A percentile compares a stretch with the other conserved stretches of the same genome.
Conservation (phyloP, 495 filamentous ascomycete species). For the Penicilliopsis zonata region DNA sequence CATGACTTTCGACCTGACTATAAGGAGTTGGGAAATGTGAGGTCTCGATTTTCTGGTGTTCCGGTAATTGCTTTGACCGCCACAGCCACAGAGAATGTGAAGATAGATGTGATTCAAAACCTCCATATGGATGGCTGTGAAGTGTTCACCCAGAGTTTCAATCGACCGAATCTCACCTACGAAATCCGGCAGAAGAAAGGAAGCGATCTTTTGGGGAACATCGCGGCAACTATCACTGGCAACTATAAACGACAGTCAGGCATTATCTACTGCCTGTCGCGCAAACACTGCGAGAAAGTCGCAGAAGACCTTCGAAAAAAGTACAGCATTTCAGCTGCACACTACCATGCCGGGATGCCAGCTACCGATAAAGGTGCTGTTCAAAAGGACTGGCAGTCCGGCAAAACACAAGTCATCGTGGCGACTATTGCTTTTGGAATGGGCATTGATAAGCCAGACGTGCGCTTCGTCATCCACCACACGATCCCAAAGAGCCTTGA, state of each 20-base stretch:
- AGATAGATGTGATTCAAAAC: constrained; percentile 78
- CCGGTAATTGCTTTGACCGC: constrained; percentile 92
- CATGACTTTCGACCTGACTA: constrained; percentile 98
- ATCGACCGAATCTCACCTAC: constrained; percentile 83
- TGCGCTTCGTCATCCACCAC: constrained; percentile 91
- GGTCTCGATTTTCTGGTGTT: constrained; percentile 56
- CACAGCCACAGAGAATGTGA: constrained; percentile 88
- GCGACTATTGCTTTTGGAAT: constrained; percentile 99
- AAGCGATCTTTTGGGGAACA: constrained; percentile 45
- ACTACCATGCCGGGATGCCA: constrained; percentile 78
- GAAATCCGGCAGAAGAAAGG: constrained; percentile 54
- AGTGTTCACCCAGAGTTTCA: constrained; percentile 82
- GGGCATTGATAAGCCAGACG: constrained; percentile 96
- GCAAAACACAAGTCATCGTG: constrained; percentile 75
- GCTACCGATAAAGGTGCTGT: constrained; percentile 48
- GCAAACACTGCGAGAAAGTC: constrained; percentile 67
- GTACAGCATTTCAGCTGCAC: constrained; percentile 56
- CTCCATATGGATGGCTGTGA: constrained; percentile 67
- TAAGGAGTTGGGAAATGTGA: constrained; percentile 65
- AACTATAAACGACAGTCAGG: constrained; percentile 62
- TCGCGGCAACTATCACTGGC: constrained; percentile 57
- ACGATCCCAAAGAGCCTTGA: constrained; percentile 90
- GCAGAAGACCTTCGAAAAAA: constrained; percentile 51
- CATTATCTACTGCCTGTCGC: constrained; percentile 89
- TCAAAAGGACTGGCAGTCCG: constrained; percentile 73